These are phyloP conservation scores for Halophytophthora polymorphica DNA, from an alignment of 352 stramenopile genomes.

Conservation along the genomic window DNA sequence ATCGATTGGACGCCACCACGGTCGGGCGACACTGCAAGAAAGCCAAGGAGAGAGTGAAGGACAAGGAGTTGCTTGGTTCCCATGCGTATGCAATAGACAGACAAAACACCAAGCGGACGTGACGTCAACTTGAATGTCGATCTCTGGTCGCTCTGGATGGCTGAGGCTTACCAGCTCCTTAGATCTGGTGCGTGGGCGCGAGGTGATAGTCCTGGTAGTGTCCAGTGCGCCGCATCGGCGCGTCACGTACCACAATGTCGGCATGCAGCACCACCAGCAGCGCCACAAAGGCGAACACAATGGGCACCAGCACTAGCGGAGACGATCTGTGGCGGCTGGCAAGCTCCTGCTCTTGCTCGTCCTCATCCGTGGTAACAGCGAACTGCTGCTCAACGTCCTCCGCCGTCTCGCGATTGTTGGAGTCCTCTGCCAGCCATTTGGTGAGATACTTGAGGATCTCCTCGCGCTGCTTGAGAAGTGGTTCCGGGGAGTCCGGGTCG, in stretches of 20 bases:
- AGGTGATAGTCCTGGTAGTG: conserved; percentile 49
- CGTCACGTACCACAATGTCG: conserved; percentile 51
- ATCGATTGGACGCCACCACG: too few species aligned
- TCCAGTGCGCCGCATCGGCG: conserved; percentile 17
- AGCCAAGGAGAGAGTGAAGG: conserved; percentile 13
- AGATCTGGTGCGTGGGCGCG: conserved; percentile 24
- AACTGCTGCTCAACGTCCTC: conserved; percentile 15
- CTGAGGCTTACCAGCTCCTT: conserved; percentile 4
- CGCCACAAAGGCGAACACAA: conserved; percentile 51
- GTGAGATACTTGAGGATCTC: conserved; percentile 61
- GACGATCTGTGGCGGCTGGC: conserved; percentile 39
- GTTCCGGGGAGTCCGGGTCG: conserved; percentile 43
- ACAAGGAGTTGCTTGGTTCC: conserved; percentile 17
- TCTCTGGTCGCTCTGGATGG: background rate
- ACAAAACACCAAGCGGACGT: conserved; percentile 5
- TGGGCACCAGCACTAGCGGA: conserved; percentile 66
- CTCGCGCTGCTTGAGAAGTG: conserved; percentile 63
- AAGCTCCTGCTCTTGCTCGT: conserved; percentile 26
- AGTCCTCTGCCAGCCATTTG: conserved; percentile 47
- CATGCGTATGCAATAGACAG: conserved; percentile 8
- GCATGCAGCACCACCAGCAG: conserved; percentile 52
- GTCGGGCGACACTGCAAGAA: conserved; percentile 2
- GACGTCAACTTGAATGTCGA: conserved; percentile 6
- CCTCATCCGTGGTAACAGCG: conserved; percentile 5
- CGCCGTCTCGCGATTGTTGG: background rate